Evolutionary conservation across 176 grass and related monocot genomes (phyloP), one percentile per base, ranked within the genome.

Genomic region (Carex cristatella): DNA sequence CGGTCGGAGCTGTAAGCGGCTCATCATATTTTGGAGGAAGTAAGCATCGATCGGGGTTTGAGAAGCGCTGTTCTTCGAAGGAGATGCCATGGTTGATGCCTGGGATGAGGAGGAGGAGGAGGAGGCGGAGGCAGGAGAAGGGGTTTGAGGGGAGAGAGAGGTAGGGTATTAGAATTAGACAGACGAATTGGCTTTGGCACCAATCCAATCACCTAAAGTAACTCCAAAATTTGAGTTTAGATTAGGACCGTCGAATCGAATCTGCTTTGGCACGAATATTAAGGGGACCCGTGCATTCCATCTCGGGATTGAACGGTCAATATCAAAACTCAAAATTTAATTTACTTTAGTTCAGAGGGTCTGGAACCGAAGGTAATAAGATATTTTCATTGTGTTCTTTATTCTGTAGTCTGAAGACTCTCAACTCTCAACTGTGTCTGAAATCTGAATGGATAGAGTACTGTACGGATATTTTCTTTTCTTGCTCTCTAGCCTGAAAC

Each of bases 1-100:
- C 82, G 91, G 91, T 4, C 88, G 93, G 88, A 99, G 97, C 81
- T 99, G 97, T 79, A 99, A 87, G 30, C 97, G 93, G 79, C 78
- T 88, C 91, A 96, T 95, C 9, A 99, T 90, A 84, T 89, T 93
- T 82, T 91, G 93, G 10, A 99, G 97, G 84, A 94, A 90, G 23
- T 94, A 85, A 10, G 90, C 80, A 62, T 99, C 97, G 79, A 91
- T 88, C 16, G 95, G 88, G 55, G 91, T 84, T 5, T 80, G 44
- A 16, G 79, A 32, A 65, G 18, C 38, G 62, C 15, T 18, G n/a
- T 14, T 63, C 42, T 63, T 63, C 19, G 80, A 40, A 76, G 23
- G 71, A 82, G 81, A 83, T 13, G 81, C 63, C 81, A 83, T 83
- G 81, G 18, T 83, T 83, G 78, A 23, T 23, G 23, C 23, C 23